Conservation (phyloP, 768 basidiomycete genomes). For the Tricholoma sp. region DNA sequence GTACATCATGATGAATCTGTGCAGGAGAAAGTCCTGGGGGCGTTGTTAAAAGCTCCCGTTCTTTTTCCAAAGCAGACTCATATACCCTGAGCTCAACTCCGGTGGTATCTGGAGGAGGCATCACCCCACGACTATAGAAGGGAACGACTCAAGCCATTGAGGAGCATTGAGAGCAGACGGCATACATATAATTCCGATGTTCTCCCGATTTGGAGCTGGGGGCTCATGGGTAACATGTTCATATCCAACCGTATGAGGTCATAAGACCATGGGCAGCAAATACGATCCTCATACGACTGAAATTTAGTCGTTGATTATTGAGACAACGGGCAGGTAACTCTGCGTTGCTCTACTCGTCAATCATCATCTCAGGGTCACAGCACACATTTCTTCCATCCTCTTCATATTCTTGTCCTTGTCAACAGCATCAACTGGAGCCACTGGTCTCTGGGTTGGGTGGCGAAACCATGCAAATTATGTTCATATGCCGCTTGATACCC, state of each 20-base stretch:
- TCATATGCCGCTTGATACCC: not conserved
- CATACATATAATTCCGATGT: not conserved
- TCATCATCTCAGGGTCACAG: not conserved
- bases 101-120: not conserved
- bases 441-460: not conserved
- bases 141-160: too few species aligned
- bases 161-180: not conserved
- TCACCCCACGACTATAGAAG: not conserved
- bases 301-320: not conserved
- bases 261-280: not conserved
- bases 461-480: not conserved
- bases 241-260: not conserved
- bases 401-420: not conserved
- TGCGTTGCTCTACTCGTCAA: not conserved
- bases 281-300: not conserved
- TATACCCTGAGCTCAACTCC: not conserved
- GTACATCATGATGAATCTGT: too few species aligned
- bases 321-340: not conserved
- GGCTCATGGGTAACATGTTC: not conserved
- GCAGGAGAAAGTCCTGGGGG: not conserved
- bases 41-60: not conserved
- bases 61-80: not conserved
- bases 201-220: not conserved
- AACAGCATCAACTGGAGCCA: not conserved
- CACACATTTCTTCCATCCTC: not conserved